Base-by-base conservation (phyloP, 352 stramenopile genomes). In the Globisporangium carolinianum region DNA sequence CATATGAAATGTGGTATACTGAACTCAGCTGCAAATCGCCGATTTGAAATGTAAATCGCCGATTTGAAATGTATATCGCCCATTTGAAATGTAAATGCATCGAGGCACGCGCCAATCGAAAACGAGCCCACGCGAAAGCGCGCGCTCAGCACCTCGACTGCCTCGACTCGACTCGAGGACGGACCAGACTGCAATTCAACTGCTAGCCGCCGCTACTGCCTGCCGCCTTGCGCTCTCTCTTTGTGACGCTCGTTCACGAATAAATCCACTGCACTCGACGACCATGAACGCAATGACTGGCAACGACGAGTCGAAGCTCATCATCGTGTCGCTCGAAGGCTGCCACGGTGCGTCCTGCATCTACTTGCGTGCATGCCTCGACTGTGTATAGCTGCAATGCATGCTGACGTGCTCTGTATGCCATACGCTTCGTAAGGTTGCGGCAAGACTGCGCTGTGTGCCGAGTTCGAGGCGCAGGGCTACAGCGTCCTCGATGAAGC, bases 401-500 rank as follows among this genome's bases (percentile, higher is more conserved):
- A 24, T 24, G 24, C 1, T 24, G 24, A 24, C 24, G 24, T 24
- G 24, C 24, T 24, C 24, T 24, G 24, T 24, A 24, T 24, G 24
- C 24, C 24, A 24, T 24, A 24, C 24, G 24, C 24, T 24, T 24
- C 24, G 24, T 24, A 24, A 75, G 69, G 83, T 3, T 91, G 79
- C 43, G 87, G 87, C 48, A 96, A 96, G 73, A 94, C 85, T 0
- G 74, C 80, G 12, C 61, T 96, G 6, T 84, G 69, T 41, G 74
- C 86, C 15, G 82, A 89, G 63, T 92, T 96, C 55, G 73, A 81
- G 53, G 67, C 71, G 8, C 77, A 82, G 38, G 85, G 85, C 49
- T 94, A 92, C 67, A 68, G 74, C 61, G 76, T 93, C 37, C 66
- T 96, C 46, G 82, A 94, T 57, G 87, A 96, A 60, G 84, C 83